phyloP scores from a whole-genome alignment of 2,329 filamentous ascomycete genomes.

The Ilyonectria robusta region DNA sequence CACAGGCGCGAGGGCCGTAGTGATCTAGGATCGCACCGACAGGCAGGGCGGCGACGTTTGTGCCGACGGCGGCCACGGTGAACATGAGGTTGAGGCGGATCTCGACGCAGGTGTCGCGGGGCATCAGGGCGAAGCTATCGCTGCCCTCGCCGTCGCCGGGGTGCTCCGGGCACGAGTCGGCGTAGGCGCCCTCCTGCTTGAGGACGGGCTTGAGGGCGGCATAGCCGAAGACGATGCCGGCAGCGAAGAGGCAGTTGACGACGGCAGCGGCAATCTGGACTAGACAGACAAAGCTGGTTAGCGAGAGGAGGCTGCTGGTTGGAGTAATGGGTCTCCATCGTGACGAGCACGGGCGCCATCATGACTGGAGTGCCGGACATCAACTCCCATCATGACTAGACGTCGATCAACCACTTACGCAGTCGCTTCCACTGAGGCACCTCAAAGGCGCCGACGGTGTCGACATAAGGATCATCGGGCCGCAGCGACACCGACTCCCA shows the following conservation, averaged over 20 bases:
- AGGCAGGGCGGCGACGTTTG: constrained; percentile 88
- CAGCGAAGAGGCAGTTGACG: constrained; percentile 76
- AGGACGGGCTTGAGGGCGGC: constrained; percentile 87
- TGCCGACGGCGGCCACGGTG: constrained; percentile 88
- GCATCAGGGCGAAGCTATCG: constrained; percentile 38
- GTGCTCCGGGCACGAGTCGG: constrained; percentile 67
- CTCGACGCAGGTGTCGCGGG: constrained; percentile 59
- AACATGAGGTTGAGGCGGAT: constrained; percentile 91
- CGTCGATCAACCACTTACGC: constrained; percentile 53
- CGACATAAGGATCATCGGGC: constrained; percentile 55
- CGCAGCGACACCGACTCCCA: constrained; percentile 61
- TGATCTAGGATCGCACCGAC: constrained; percentile 88
- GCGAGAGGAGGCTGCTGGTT: not conserved
- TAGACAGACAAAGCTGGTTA: constrained; percentile 16
- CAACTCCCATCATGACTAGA: not conserved
- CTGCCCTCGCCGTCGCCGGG: constrained; percentile 15
- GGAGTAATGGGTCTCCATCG: constrained; percentile 16
- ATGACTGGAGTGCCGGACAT: not conserved
- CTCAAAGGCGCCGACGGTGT: constrained; percentile 67
- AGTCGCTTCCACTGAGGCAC: constrained; percentile 69
- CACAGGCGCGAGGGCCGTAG: constrained; percentile 83
- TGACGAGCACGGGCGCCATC: constrained; percentile 3
- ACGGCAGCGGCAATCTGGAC: constrained; percentile 50
- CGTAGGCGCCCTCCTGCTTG: constrained; percentile 80
- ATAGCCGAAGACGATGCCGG: constrained; percentile 87